phyloP scores from a whole-genome alignment of 192 early-diverging fungal species.

The Backusella morwellensis region DNA sequence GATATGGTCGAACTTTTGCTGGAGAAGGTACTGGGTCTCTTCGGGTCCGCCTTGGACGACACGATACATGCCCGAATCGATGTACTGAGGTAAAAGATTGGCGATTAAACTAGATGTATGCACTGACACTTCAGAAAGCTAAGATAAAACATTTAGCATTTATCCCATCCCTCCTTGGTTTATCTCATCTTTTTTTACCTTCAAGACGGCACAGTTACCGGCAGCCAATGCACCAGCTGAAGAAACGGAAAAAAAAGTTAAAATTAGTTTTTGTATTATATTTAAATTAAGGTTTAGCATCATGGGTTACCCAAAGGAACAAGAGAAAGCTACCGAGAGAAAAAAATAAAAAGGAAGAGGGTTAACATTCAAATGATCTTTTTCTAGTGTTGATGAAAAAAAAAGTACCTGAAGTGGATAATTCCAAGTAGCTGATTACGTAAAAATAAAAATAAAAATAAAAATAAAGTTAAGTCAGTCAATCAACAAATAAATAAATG shows the following conservation, averaged over 20 bases:
- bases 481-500: not conserved
- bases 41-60: slow-evolving; percentile 78
- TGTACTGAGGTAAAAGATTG: slow-evolving; percentile 66
- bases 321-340: slow-evolving; percentile 6
- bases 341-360: slow-evolving; percentile 1
- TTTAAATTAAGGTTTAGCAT: not conserved
- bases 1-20: slow-evolving; percentile 83
- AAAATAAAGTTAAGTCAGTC: not conserved
- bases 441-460: not conserved
- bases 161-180: not conserved
- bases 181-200: slow-evolving; percentile 21
- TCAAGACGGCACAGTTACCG: slow-evolving; percentile 78
- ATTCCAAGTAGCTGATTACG: slow-evolving; percentile 40
- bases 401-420: slow-evolving; percentile 44
- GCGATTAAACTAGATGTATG: slow-evolving; percentile 66
- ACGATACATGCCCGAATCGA: slow-evolving; percentile 64
- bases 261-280: not conserved
- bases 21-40: slow-evolving; percentile 75
- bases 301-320: slow-evolving; percentile 1
- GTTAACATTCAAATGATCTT: not conserved
- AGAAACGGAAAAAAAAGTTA: not conserved
- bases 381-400: no score
- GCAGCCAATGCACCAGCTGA: slow-evolving; percentile 83
- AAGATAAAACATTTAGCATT: not conserved
- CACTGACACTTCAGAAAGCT: slow-evolving; percentile 78